phyloP scores from a whole-genome alignment of 345 rosid species.

The Eucalyptus albens region DNA sequence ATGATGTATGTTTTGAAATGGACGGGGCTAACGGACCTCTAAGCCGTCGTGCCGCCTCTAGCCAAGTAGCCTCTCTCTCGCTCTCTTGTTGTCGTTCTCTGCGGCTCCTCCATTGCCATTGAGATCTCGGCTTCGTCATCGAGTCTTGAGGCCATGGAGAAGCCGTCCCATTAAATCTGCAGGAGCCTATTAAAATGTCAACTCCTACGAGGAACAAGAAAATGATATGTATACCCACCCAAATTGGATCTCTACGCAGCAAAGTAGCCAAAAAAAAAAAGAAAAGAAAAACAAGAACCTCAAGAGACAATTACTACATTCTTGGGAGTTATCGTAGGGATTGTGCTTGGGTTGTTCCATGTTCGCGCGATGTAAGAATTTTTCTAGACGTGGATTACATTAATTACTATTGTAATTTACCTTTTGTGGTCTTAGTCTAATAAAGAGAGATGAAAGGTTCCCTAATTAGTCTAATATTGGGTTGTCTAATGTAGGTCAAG shows the following conservation, averaged over 20 bases:
- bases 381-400: fast-evolving
- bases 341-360: background rate
- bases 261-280: background rate
- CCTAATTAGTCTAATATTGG: no score
- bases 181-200: background rate
- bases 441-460: no score
- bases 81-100: background rate
- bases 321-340: background rate
- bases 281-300: no score
- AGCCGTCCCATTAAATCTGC: background rate
- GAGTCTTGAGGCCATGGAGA: background rate
- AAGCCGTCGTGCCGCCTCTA: background rate
- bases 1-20: background rate
- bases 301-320: background rate
- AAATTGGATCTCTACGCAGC: background rate
- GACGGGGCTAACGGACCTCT: background rate
- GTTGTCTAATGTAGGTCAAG: fast-evolving
- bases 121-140: background rate
- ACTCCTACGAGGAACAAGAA: background rate
- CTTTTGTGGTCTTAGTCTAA: no score
- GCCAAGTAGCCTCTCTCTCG: background rate
- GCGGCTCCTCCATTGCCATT: background rate
- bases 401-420: no score
- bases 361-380: fast-evolving
- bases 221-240: background rate